phyloP scores from a whole-genome alignment of 176 grass and related monocot genomes.

The sorghum (Sorghum bicolor) region DNA sequence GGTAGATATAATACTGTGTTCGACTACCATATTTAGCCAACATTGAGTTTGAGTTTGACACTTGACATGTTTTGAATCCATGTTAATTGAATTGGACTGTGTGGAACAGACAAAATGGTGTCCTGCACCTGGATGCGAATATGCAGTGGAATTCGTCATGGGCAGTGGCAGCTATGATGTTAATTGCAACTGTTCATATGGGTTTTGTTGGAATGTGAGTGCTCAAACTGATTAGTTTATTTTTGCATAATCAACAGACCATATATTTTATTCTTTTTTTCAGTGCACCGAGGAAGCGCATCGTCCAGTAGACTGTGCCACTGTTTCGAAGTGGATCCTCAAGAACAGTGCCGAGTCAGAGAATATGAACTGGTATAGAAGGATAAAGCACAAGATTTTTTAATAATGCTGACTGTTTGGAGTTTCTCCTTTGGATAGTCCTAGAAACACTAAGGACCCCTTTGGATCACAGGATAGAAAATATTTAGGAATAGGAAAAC shows the following conservation, averaged over 20 bases:
- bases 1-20: background rate
- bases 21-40: slow-evolving; percentile 12
- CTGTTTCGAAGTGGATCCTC: slow-evolving; percentile 97
- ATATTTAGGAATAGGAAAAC: too few relatives aligned
- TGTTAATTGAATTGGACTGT: slow-evolving; percentile 33
- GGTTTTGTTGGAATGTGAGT: slow-evolving; percentile 97
- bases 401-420: background rate
- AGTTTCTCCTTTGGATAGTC: background rate
- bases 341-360: slow-evolving; percentile 98
- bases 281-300: slow-evolving; percentile 99
- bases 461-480: too few relatives aligned
- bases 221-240: background rate
- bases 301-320: slow-evolving; percentile 90
- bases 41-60: background rate
- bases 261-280: slow-evolving; percentile 24
- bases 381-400: background rate
- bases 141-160: slow-evolving; percentile 92
- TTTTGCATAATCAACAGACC: slow-evolving; percentile 13
- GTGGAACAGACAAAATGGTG: slow-evolving; percentile 97
- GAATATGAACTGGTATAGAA: slow-evolving; percentile 97
- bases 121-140: slow-evolving; percentile 98
- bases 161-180: slow-evolving; percentile 94
- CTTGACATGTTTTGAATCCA: background rate
- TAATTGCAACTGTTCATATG: slow-evolving; percentile 84
- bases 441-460: background rate